Base-by-base conservation (phyloP, 257 asterid genomes). In the Datura wrightii region DNA sequence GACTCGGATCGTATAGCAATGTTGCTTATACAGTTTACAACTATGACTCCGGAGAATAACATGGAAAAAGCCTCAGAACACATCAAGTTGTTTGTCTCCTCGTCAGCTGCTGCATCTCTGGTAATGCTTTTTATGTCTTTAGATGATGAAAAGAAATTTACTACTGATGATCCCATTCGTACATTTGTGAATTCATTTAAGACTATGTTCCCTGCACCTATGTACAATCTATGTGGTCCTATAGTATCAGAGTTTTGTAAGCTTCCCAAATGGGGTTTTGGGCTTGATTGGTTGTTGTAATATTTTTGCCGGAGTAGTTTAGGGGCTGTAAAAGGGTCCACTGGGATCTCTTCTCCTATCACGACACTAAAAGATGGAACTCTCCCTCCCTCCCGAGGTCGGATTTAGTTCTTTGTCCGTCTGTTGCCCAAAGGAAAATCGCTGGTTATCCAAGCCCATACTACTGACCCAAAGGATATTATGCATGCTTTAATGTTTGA, bases 101-200 rank as follows among this genome's bases (percentile, higher is more conserved):
- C 97, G 0, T 85, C 90, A 4, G 97, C 91, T 1, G 92, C 96
- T 1, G 90, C 90, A 1, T 94, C 93, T 10, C 85, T 96, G 84
- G 98, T 93, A 41, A 91, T 87, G 94, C 92, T 93, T 39, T 96
- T 91, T 52, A 86, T 85, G 90, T 92, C 97, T 10, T 83, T 92
- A 18, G 67, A 86, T 82, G 82, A 84, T 78, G 65, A 86, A 34
- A 90, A 92, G 69, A 92, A 82, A 85, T 86, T 58, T 2, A 81
- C 52, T 10, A 97, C 94, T 0, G 91, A 88, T 5, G 93, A 90
- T 10, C 91, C 97, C 81, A 89, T 96, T 82, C 86, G 52, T 72
- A 85, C 84, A 54, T 94, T 97, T 83, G 81, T 97, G 56, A 18
- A 50, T 54, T 83, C 85, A 44, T 78, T 88, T 67, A 90, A 89